Evolutionary conservation across 139 green algal genomes (phyloP), one percentile per base, ranked within the genome.

Genomic region (Chlorella sp.): DNA sequence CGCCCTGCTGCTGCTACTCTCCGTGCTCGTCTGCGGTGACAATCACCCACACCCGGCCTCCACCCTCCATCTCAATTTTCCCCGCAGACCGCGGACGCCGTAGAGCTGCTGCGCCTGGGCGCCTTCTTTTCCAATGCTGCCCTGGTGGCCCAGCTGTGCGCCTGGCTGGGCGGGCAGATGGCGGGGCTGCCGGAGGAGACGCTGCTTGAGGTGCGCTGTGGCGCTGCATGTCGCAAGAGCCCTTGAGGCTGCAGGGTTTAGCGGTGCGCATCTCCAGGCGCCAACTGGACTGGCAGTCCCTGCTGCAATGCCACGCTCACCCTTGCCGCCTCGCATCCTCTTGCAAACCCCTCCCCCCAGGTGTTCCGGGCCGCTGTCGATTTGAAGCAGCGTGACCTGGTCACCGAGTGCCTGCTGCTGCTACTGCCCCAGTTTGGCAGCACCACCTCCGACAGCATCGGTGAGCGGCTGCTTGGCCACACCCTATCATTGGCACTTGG

Each of bases 391-490:
- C 72, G 72, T 11, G 14, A 32, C 3, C 72, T 78, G 28, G 44
- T 60, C 26, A 78, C 72, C 43, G 72, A 78, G 13, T 78, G 72
- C 72, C 72, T 78, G 43, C 43, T 56, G 43, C 72, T 78, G 72
- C 72, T 78, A 30, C 72, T 78, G 72, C 72, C 72, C 6, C 72
- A 78, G 72, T 78, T 78, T 30, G 72, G 72, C 43, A 56, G 36
- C 72, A 28, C 36, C 43, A 24, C 72, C 72, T 28, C 36, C 43
- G 72, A 78, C 43, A 56, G 17, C 43, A 78, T 44, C 0, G 72
- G 72, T 78, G 72, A n/a, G 43, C 19, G 19, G 72, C 24, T 1
- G 41, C 9, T n/a, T n/a, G n/a, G n/a, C n/a, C n/a, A n/a, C n/a
- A n/a, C n/a, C n/a, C n/a, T n/a, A n/a, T n/a, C n/a, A n/a, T n/a